These are phyloP conservation scores for Trichoderma semiorbis DNA, from an alignment of 2,329 filamentous ascomycete species.

Conservation along the genomic window DNA sequence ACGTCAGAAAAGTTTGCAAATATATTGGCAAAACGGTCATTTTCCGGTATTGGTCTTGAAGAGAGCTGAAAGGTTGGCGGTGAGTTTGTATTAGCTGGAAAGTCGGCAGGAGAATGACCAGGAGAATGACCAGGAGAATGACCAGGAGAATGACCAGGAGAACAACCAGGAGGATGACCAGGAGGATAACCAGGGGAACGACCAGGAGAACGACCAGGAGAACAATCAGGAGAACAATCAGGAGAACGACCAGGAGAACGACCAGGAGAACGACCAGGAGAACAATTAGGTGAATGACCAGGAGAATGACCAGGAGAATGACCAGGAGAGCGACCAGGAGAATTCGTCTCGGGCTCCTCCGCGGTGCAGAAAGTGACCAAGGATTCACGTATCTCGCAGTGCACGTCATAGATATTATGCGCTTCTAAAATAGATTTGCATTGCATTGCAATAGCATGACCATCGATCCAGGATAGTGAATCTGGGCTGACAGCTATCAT, in stretches of 20 bases:
- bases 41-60: background rate
- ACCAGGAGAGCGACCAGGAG: background rate
- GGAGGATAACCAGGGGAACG: too few relatives aligned
- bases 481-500: background rate
- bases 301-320: too few relatives aligned
- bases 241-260: too few relatives aligned
- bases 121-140: too few relatives aligned
- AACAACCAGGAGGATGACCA: too few relatives aligned
- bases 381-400: conserved; percentile 7
- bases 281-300: too few relatives aligned
- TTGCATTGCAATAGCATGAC: background rate
- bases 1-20: background rate
- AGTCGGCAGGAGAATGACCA: background rate
- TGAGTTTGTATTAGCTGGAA: background rate
- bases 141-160: too few relatives aligned
- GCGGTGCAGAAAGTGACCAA: background rate
- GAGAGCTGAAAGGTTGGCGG: background rate
- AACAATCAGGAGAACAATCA: too few relatives aligned
- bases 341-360: background rate
- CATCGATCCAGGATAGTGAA: background rate
- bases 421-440: background rate
- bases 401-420: background rate
- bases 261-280: too few relatives aligned
- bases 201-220: too few relatives aligned
- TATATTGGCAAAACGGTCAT: too few relatives aligned